These are phyloP conservation scores for Magnusiomyces suaveolens DNA, from an alignment of 1,139 yeast species.

Conservation along the genomic window DNA sequence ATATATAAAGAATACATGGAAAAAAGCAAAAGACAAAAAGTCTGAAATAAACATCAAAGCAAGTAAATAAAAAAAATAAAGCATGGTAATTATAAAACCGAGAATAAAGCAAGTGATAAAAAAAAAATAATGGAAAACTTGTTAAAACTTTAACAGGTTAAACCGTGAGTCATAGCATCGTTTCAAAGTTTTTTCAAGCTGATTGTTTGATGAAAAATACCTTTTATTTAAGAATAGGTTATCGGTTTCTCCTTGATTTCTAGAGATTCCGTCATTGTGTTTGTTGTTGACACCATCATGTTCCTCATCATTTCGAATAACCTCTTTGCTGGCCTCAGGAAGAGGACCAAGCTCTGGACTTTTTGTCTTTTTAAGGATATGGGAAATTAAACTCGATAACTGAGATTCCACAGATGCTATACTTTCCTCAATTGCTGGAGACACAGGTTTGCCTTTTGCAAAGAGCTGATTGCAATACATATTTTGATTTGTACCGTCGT, in stretches of 20 bases:
- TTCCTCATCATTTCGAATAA: no score
- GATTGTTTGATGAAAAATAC: not conserved
- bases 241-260: not conserved
- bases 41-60: not conserved
- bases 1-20: not conserved
- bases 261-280: not conserved
- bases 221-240: not conserved
- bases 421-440: not conserved
- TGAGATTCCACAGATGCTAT: not conserved
- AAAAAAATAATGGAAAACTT: not conserved
- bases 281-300: not conserved
- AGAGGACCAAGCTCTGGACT: not conserved
- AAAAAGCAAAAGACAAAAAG: not conserved
- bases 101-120: not conserved
- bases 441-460: not conserved
- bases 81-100: not conserved
- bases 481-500: not conserved
- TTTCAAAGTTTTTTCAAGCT: not conserved
- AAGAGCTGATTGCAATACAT: not conserved
- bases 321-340: not conserved
- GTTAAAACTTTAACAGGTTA: not conserved
- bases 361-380: not conserved
- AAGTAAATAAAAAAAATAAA: not conserved
- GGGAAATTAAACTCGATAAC: not conserved
- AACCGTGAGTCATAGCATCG: conserved; percentile 2